Evolutionary conservation across 257 asterid genomes (phyloP).

Genomic region (Ilex asprella): DNA sequence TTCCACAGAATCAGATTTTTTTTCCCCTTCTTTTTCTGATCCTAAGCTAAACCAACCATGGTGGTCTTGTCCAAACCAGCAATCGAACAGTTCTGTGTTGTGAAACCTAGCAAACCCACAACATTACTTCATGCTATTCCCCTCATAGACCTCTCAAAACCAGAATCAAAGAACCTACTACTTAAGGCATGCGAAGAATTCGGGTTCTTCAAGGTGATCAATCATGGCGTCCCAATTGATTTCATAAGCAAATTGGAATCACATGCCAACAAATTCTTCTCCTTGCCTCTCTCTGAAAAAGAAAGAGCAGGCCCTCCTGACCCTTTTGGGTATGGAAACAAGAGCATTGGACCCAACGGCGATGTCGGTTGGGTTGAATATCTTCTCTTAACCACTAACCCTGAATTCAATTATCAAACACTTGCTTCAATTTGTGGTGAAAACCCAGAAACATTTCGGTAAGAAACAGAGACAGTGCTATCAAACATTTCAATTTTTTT

Average conservation of each 20-base stretch:
- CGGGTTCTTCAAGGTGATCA: conserved; percentile 22
- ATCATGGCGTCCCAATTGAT: conserved; percentile 15
- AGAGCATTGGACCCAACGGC: conserved; percentile 19
- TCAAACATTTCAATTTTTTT: too few relatives aligned
- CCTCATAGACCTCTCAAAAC: conserved; percentile 16
- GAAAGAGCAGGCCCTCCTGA: conserved; percentile 15
- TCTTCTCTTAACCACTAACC: conserved; percentile 13
- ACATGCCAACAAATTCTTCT: conserved; percentile 16
- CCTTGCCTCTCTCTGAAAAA: conserved; percentile 13
- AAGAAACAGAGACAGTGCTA: neutral
- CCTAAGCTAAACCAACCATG: neutral
- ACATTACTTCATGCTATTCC: conserved; percentile 11
- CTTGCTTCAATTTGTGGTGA: conserved; percentile 7
- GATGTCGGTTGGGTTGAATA: conserved; percentile 30
- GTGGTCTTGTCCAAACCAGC: conserved; percentile 13
- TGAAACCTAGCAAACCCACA: conserved; percentile 2
- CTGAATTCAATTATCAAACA: conserved; percentile 7
- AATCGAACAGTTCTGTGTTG: conserved; percentile 24
- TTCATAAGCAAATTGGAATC: conserved; percentile 12
- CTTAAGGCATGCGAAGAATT: conserved; percentile 21
- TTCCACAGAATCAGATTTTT: too few relatives aligned
- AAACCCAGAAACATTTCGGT: conserved; percentile 11
- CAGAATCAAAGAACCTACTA: conserved; percentile 15
- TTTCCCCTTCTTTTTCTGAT: neutral
- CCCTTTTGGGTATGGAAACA: conserved; percentile 24